A percentile compares a stretch with the other conserved stretches of the same genome.
These are phyloP conservation scores for Davidsoniella virescens DNA, from an alignment of 2,329 filamentous ascomycete genomes.

Conservation along the genomic window DNA sequence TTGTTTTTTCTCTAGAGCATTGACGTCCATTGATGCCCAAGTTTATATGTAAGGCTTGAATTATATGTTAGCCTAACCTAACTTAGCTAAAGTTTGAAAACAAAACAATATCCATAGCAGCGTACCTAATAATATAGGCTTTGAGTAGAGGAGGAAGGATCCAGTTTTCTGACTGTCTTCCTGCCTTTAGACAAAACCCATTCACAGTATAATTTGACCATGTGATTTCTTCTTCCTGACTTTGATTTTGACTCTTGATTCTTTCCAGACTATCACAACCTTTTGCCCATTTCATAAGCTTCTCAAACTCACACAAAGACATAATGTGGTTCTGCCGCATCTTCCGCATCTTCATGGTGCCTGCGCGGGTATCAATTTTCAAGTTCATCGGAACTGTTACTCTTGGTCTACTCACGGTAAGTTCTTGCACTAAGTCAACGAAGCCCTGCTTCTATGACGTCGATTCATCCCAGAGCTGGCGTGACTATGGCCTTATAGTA, in stretches of 20 bases:
- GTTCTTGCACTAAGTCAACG: constrained; percentile 19
- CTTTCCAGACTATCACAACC: neutral
- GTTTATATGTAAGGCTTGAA: too few relatives aligned
- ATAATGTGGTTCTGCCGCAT: constrained; percentile 11
- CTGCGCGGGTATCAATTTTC: constrained; percentile 55
- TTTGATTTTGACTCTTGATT: neutral
- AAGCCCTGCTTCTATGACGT: neutral
- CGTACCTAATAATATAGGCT: too few relatives aligned
- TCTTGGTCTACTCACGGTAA: constrained; percentile 73
- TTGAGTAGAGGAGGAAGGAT: too few relatives aligned
- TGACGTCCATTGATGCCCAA: too few relatives aligned
- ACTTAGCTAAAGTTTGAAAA: too few relatives aligned
- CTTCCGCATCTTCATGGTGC: constrained; percentile 35
- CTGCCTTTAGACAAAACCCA: too few relatives aligned
- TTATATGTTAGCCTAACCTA: too few relatives aligned
- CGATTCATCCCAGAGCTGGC: neutral
- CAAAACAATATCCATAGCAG: too few relatives aligned
- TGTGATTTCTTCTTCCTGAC: neutral
- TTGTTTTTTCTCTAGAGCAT: too few relatives aligned
- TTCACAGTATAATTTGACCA: too few relatives aligned
- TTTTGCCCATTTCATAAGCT: too few relatives aligned
- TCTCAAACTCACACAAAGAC: neutral
- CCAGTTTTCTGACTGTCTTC: too few relatives aligned
- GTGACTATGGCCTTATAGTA: neutral
- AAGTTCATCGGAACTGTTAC: constrained; percentile 91